phyloP scores from a whole-genome alignment of 2,329 filamentous ascomycete genomes.

The Fusarium sororula region DNA sequence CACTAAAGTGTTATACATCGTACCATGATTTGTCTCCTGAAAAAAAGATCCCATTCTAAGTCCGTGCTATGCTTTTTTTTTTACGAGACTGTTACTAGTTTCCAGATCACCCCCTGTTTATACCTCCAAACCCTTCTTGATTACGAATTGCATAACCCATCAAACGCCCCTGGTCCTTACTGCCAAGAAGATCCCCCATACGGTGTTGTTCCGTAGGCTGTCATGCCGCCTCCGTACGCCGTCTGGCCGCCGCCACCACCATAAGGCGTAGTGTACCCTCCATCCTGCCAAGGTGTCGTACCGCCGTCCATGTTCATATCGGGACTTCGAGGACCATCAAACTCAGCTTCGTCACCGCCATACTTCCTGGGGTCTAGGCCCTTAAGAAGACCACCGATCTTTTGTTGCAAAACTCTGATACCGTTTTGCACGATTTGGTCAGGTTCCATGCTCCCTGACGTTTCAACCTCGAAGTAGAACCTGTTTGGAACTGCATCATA shows the following conservation, averaged over 20 bases:
- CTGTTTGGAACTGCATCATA: constrained; percentile 84
- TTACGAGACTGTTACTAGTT: constrained; percentile 31
- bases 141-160: constrained; percentile 35
- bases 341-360: constrained; percentile 66
- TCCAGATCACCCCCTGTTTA: constrained; percentile 23
- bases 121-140: constrained; percentile 29
- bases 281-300: constrained; percentile 65
- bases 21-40: background rate
- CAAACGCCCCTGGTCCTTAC: constrained; percentile 43
- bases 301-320: constrained; percentile 68
- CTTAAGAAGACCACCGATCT: constrained; percentile 82
- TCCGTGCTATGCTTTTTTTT: constrained; percentile 41
- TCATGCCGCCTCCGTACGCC: constrained; percentile 72
- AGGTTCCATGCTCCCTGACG: constrained; percentile 85
- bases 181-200: constrained; percentile 63
- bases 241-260: constrained; percentile 66
- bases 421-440: constrained; percentile 89
- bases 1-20: background rate
- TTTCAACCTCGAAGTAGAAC: constrained; percentile 96
- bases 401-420: constrained; percentile 88
- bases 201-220: constrained; percentile 70
- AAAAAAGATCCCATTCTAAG: constrained; percentile 40
- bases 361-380: constrained; percentile 58
- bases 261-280: constrained; percentile 74
- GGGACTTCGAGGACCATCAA: constrained; percentile 72